Evolutionary conservation across 352 stramenopile species (phyloP).

Genomic region (Phytopythium ostracodes): DNA sequence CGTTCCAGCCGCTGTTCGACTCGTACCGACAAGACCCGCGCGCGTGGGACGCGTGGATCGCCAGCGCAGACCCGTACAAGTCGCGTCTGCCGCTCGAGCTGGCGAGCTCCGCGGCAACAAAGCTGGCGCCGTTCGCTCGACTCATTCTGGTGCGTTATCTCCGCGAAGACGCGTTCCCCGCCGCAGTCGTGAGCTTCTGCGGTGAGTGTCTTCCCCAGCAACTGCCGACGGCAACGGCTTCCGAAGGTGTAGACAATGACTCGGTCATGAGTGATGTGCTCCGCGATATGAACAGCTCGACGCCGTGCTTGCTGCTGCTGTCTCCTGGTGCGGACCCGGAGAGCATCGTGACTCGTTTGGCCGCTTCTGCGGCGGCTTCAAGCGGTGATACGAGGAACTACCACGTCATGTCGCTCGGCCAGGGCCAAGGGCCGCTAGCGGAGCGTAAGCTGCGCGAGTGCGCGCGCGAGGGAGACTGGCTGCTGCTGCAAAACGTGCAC

Average conservation of each 20-base stretch:
- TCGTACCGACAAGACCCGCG: constrained; percentile 39
- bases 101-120: neutral
- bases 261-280: constrained; percentile 44
- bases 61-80: constrained; percentile 31
- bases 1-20: constrained; percentile 31
- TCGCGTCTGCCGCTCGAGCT: constrained; percentile 28
- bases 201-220: constrained; percentile 25
- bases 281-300: constrained; percentile 52
- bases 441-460: constrained; percentile 51
- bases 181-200: constrained; percentile 36
- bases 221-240: constrained; percentile 9
- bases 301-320: constrained; percentile 73
- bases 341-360: constrained; percentile 42
- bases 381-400: constrained; percentile 10
- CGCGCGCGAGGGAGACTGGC: constrained; percentile 49
- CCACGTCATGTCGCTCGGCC: constrained; percentile 64
- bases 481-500: constrained; percentile 76
- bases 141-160: constrained; percentile 63
- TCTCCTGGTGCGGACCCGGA: constrained; percentile 67
- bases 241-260: neutral
- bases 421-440: constrained; percentile 70
- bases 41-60: constrained; percentile 39
- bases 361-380: neutral
- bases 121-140: constrained; percentile 35
- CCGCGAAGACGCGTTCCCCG: constrained; percentile 42